phyloP scores from a whole-genome alignment of 73 alveolate genomes.

The Stentor roeselii region DNA sequence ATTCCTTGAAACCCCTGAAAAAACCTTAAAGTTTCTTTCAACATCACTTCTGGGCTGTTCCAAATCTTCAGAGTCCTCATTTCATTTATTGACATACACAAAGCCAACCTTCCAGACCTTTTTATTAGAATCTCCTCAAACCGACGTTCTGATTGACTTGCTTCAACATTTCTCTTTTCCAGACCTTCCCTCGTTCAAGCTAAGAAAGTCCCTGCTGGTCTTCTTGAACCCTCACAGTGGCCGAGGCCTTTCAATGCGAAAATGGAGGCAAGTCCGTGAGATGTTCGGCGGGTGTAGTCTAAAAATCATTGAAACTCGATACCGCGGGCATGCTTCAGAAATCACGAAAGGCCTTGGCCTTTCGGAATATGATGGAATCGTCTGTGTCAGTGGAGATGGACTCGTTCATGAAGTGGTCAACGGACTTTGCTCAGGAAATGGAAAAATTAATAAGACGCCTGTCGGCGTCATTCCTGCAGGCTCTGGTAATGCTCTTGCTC shows the following conservation, averaged over 20 bases:
- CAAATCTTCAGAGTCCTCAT: too few species aligned
- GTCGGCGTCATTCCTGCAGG: conserved; percentile 91
- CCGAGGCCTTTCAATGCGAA: conserved; percentile 61
- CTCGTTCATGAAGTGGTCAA: conserved; percentile 86
- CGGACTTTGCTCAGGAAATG: conserved; percentile 70
- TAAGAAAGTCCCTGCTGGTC: too few species aligned
- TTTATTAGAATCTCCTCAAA: too few species aligned
- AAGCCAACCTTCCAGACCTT: too few species aligned
- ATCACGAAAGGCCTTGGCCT: conserved; percentile 53
- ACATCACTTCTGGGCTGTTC: too few species aligned
- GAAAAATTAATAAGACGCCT: conserved; percentile 46
- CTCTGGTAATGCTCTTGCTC: conserved; percentile 77
- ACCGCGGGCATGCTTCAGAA: conserved; percentile 79
- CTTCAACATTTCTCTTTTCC: too few species aligned
- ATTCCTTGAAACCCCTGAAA: too few species aligned
- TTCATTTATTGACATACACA: too few species aligned
- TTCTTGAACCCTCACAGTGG: too few species aligned
- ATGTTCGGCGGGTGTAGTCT: conserved; percentile 48
- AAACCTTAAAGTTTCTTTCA: too few species aligned
- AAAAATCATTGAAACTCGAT: conserved; percentile 55
- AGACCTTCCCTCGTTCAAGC: too few species aligned
- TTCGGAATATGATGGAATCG: conserved; percentile 76
- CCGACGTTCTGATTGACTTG: too few species aligned
- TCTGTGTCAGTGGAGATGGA: conserved; percentile 90
- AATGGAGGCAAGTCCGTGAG: conserved; percentile 72